These are phyloP conservation scores for Dalbergia oliveri DNA, from an alignment of 306 rosid species.

Conservation along the genomic window DNA sequence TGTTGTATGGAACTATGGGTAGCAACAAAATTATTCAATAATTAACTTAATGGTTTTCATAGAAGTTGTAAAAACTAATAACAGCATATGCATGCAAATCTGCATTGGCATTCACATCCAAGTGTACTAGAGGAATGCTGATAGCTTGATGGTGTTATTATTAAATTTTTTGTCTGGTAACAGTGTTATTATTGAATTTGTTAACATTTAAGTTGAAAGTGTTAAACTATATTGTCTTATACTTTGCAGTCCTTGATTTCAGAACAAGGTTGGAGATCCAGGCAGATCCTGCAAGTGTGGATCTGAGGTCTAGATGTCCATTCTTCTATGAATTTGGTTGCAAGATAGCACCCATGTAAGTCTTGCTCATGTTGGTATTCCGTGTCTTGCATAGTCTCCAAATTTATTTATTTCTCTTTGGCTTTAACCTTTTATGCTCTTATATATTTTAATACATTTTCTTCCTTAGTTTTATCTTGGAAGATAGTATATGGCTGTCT, in stretches of 20 bases:
- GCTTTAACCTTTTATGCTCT: slow-evolving; percentile 14
- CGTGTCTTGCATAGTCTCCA: slow-evolving; percentile 19
- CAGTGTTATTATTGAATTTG: no score
- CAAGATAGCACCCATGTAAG: slow-evolving; percentile 93
- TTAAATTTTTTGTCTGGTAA: slow-evolving; percentile 18
- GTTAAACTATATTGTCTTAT: slow-evolving; percentile 39
- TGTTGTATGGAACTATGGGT: slow-evolving; percentile 29
- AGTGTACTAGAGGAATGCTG: slow-evolving; percentile 22
- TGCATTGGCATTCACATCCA: slow-evolving; percentile 27
- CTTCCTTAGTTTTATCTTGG: slow-evolving; percentile 33
- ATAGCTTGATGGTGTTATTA: slow-evolving; percentile 10
- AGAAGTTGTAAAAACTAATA: slow-evolving; percentile 12
- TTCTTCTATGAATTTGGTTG: slow-evolving; percentile 96
- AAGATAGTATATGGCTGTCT: slow-evolving; percentile 29
- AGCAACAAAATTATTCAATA: slow-evolving; percentile 14
- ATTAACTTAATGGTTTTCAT: slow-evolving; percentile 12
- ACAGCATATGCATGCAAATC: slow-evolving; percentile 19
- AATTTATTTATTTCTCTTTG: slow-evolving; percentile 22
- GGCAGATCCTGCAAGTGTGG: slow-evolving; percentile 85
- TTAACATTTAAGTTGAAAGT: slow-evolving; percentile 14
- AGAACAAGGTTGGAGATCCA: slow-evolving; percentile 92
- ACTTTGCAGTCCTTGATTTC: slow-evolving; percentile 46
- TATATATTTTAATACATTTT: slow-evolving; percentile 1
- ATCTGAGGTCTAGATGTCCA: slow-evolving; percentile 82
- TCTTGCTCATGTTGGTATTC: slow-evolving; percentile 35